Base-by-base conservation (phyloP, 441 rosid genomes). In the Gossypium davidsonii region DNA sequence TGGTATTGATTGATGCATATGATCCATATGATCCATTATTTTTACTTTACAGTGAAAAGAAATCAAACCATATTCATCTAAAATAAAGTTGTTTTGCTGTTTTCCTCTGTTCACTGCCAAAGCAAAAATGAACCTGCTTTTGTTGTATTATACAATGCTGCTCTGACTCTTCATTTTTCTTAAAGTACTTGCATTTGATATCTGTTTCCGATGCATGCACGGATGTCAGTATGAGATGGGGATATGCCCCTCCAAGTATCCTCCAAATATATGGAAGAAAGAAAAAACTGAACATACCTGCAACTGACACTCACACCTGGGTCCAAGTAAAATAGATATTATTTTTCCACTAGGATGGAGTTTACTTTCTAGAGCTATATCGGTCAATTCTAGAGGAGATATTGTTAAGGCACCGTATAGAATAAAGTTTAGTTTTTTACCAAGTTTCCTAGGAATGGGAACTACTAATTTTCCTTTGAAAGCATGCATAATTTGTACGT, bases 11-110 rank as follows among this genome's bases (percentile, higher is more conserved):
- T 64, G 4, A 65, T 65, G 70, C 53, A 65, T 65, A 21, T 64
- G 69, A 64, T 42, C 53, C 53, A 65, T 65, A 21, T 64, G 69
- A 64, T 42, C 53, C 15, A 64, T 42, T 20, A 5, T 18, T 42
- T 18, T 42, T 21, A 23, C 12, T 39, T 63, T 66, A 23, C 5
- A 0, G 55, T 4, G 70, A 46, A 42, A 64, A 44, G 18, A 44
- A 42, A 65, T 18, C n/a, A 64, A n/a, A 44, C 26, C 17, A 6
- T 65, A 6, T 31, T 44, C 10, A 21, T 44, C 52, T 12, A 6
- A 65, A 42, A 46, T 66, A 6, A 64, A 42, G 9, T 64, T 64
- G 20, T 25, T 46, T 67, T 46, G 6, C 31, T n/a, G 39, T 48
- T 67, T 44, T 67, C 71, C 39, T 67, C 44, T 67, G 71, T 42